Evolutionary conservation across 163 green algal species (phyloP), one percentile per base, ranked within the genome.

Genomic region (Coccomyxa subellipsoidea): DNA sequence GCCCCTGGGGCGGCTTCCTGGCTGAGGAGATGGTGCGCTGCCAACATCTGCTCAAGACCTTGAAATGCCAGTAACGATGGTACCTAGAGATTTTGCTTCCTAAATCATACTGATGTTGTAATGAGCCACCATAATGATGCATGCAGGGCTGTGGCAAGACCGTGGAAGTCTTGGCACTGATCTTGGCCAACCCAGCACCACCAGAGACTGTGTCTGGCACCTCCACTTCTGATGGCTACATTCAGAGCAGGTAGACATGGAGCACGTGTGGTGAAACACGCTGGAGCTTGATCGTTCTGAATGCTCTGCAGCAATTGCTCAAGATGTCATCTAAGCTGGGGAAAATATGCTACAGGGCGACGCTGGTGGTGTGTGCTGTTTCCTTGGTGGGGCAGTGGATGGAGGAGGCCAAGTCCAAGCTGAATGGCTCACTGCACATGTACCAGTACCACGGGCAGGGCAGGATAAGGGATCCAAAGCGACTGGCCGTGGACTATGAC

Each of bases 321-420:
- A n/a, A n/a, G n/a, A n/a, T n/a, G n/a, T n/a, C n/a, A n/a, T n/a
- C n/a, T n/a, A n/a, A n/a, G n/a, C n/a, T n/a, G 21, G 47, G 47
- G 47, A 59, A 59, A 23, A 23, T 8, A 27, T 12, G 47, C 8
- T 86, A 77, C n/a, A 77, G 86, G 37, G 87, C 86, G 40, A 93
- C 89, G 31, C 86, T 93, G 69, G 86, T 93, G 76, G 81, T 93
- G 53, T 92, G 88, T 54, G 80, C 87, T 1, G 91, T 93, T 70
- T 91, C 85, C 4, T 83, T 95, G 72, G 90, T 94, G 81, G 91
- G 91, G 10, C 92, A 95, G 79, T 95, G 92, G 92, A 79, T 90
- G 53, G 84, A 84, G 7, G 92, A 95, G 79, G 89, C 86, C 23
- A 78, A 78, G 78, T 69, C 70, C 37, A 91, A 90, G 85, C 54